Evolutionary conservation across 2,329 filamentous ascomycete species (phyloP).

Genomic region (Hortaea sp.): DNA sequence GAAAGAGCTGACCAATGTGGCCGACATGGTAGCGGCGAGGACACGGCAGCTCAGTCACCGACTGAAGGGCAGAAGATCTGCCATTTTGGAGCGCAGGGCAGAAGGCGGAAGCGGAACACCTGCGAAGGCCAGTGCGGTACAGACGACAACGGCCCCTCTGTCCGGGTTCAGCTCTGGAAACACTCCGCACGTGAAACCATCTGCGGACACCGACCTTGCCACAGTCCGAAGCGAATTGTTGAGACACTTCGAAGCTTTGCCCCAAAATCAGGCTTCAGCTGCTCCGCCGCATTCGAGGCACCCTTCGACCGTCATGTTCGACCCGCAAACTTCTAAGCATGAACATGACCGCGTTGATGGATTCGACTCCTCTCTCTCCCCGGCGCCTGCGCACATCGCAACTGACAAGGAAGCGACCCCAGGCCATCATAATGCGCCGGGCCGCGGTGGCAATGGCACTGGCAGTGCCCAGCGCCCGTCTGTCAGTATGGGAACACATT

Average conservation of each 20-base stretch:
- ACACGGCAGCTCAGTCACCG: conserved; percentile 74
- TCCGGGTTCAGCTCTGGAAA: conserved; percentile 34
- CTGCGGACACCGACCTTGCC: conserved; percentile 39
- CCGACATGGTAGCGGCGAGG: conserved; percentile 60
- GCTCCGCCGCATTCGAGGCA: conserved; percentile 16
- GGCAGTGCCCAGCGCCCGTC: conserved; percentile 15
- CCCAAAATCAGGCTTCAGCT: conserved; percentile 35
- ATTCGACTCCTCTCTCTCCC: conserved; percentile 20
- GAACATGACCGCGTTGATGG: conserved; percentile 2
- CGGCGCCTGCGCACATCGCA: conserved; percentile 13
- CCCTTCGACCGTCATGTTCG: conserved; percentile 8
- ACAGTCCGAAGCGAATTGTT: conserved; percentile 50
- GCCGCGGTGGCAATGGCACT: no score
- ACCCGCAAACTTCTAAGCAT: neutral
- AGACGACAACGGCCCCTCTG: conserved; percentile 22
- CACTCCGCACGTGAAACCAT: conserved; percentile 34
- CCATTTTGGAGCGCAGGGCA: conserved; percentile 57
- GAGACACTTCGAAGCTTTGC: conserved; percentile 52
- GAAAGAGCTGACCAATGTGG: conserved; percentile 65
- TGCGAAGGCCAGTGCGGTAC: conserved; percentile 20
- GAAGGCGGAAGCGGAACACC: conserved; percentile 26
- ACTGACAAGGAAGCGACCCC: conserved; percentile 8
- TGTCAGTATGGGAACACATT: conserved; percentile 12
- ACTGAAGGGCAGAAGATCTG: conserved; percentile 61
- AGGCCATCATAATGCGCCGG: neutral